Evolutionary conservation across 164 flowering plant genomes (phyloP).

Genomic region (Liriodendron chinense): DNA sequence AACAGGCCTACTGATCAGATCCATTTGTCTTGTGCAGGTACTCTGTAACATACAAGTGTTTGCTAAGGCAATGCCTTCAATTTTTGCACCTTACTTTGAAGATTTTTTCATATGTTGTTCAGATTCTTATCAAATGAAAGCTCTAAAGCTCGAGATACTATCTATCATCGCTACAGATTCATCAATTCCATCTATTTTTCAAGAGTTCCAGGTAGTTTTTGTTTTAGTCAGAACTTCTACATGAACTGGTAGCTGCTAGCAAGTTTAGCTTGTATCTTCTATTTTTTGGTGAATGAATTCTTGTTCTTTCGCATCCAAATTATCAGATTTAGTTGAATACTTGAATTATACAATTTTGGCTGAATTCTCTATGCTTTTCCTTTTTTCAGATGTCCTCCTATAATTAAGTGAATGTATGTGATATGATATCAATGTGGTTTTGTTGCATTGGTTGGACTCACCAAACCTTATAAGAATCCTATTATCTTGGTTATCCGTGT

Average conservation of each 20-base stretch:
- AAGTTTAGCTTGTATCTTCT: neutral
- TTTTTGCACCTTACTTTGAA: constrained; percentile 73
- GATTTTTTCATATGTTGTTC: constrained; percentile 72
- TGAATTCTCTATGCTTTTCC: neutral
- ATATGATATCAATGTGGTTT: too few species aligned
- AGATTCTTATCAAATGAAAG: constrained; percentile 73
- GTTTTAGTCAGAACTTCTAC: neutral
- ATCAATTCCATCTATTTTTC: constrained; percentile 65
- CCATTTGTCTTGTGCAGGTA: constrained; percentile 48
- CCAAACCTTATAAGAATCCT: neutral
- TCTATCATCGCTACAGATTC: constrained; percentile 80
- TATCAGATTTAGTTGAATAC: neutral
- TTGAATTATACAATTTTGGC: neutral
- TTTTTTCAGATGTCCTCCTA: neutral
- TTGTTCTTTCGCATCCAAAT: neutral
- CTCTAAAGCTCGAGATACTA: constrained; percentile 89
- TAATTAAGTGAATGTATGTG: neutral
- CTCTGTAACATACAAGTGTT: constrained; percentile 92
- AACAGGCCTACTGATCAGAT: neutral
- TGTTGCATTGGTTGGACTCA: neutral
- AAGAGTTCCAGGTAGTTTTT: constrained; percentile 83
- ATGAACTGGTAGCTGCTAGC: neutral
- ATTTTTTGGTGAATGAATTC: neutral
- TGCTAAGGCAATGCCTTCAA: constrained; percentile 82
- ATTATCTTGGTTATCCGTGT: too few species aligned